These are phyloP conservation scores for Hericium rajendrae DNA, from an alignment of 768 basidiomycete genomes.

Conservation along the genomic window DNA sequence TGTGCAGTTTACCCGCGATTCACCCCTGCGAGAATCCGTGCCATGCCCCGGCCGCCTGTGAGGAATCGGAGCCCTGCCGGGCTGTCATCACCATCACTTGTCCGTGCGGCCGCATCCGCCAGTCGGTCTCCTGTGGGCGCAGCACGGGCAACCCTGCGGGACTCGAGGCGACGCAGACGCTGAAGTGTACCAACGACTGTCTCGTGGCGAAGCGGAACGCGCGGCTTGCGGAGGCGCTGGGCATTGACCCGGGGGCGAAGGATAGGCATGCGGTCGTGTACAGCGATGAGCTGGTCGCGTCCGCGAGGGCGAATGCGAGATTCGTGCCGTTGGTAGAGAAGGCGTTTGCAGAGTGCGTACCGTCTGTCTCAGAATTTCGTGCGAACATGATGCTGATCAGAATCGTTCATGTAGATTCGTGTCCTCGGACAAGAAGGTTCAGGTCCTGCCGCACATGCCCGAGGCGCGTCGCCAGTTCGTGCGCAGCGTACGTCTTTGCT, in stretches of 20 bases:
- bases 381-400: neutral
- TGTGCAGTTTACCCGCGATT: constrained; percentile 45
- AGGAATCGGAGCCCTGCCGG: constrained; percentile 71
- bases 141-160: constrained; percentile 35
- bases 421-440: constrained; percentile 51
- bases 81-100: constrained; percentile 61
- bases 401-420: constrained; percentile 42
- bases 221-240: constrained; percentile 81
- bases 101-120: constrained; percentile 74
- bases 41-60: constrained; percentile 83
- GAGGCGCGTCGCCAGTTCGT: constrained; percentile 77
- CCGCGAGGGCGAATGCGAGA: constrained; percentile 50
- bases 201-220: constrained; percentile 79
- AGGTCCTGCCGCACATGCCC: constrained; percentile 77
- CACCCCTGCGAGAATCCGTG: constrained; percentile 76
- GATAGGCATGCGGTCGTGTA: constrained; percentile 38
- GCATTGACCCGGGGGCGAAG: constrained; percentile 53
- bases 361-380: neutral
- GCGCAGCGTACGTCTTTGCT: constrained; percentile 42
- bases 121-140: constrained; percentile 65
- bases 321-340: constrained; percentile 72
- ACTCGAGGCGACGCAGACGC: constrained; percentile 29
- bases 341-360: constrained; percentile 65
- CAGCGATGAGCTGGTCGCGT: constrained; percentile 48
- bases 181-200: constrained; percentile 82